Conservation (phyloP, 805 yeast genomes). For the Helenozyma rhizophorensis region DNA sequence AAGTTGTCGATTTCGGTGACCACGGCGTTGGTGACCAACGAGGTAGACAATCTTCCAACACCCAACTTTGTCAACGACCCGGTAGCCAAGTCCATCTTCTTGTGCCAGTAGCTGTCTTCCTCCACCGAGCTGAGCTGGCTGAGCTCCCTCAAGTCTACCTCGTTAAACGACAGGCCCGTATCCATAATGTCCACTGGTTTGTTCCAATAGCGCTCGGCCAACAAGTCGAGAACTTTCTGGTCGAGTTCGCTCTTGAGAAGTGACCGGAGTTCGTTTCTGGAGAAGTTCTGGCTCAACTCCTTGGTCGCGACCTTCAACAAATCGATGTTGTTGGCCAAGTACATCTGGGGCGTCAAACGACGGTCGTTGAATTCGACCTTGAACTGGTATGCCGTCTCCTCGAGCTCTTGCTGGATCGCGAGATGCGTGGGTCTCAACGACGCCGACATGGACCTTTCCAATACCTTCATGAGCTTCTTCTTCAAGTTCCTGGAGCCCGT, state of each 20-base stretch:
- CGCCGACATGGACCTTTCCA: constrained; percentile 87
- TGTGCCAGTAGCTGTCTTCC: constrained; percentile 82
- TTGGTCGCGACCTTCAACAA: constrained; percentile 79
- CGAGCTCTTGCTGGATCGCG: constrained; percentile 84
- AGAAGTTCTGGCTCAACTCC: constrained; percentile 78
- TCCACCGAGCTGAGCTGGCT: constrained; percentile 43
- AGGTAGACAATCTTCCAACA: constrained; percentile 85
- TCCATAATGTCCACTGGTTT: constrained; percentile 43
- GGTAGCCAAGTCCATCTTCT: constrained; percentile 78
- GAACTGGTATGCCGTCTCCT: constrained; percentile 87
- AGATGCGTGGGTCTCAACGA: constrained; percentile 84
- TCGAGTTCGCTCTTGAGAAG: constrained; percentile 80
- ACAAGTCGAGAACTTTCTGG: constrained; percentile 78
- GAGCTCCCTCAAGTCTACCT: constrained; percentile 53
- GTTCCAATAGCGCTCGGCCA: constrained; percentile 94
- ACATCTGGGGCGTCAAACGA: constrained; percentile 88
- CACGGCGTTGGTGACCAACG: constrained; percentile 75
- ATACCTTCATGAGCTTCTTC: constrained; percentile 75
- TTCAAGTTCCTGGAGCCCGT: constrained; percentile 75
- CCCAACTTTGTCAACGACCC: constrained; percentile 88
- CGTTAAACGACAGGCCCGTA: constrained; percentile 22
- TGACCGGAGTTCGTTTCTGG: constrained; percentile 75
- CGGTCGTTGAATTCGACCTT: constrained; percentile 97
- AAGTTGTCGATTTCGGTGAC: constrained; percentile 72
- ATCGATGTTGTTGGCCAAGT: constrained; percentile 88